Conservation (phyloP, 2,329 filamentous ascomycete species). For the Fusarium buxicola region DNA sequence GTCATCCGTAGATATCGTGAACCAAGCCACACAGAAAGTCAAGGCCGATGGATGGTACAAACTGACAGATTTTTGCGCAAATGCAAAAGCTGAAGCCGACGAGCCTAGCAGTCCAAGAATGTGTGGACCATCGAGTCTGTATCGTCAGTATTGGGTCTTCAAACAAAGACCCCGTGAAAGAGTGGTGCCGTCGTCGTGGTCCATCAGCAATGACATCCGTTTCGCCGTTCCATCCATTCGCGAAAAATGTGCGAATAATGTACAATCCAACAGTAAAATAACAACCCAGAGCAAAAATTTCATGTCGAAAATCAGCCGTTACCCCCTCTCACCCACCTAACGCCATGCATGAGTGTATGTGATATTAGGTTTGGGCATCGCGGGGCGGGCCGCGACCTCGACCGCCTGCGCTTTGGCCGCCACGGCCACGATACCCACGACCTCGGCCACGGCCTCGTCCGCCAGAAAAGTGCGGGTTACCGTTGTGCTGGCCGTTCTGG, state of each 20-base stretch:
- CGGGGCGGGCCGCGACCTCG: slow-evolving; percentile 53
- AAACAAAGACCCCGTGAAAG: slow-evolving; percentile 25
- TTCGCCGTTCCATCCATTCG: slow-evolving; percentile 54
- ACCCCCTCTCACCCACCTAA: slow-evolving; percentile 42
- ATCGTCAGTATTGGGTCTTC: slow-evolving; percentile 28
- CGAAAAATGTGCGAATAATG: slow-evolving; percentile 55
- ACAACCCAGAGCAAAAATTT: slow-evolving; percentile 47
- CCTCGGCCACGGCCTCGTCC: slow-evolving; percentile 55
- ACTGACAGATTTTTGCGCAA: slow-evolving; percentile 42
- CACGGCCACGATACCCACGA: slow-evolving; percentile 55
- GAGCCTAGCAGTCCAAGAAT: slow-evolving; percentile 30
- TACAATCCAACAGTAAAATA: slow-evolving; percentile 56
- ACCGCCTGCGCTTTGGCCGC: slow-evolving; percentile 50
- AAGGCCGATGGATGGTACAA: slow-evolving; percentile 49
- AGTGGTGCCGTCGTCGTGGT: slow-evolving; percentile 43
- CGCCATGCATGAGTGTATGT: slow-evolving; percentile 44
- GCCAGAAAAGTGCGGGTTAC: slow-evolving; percentile 48
- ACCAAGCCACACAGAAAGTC: slow-evolving; percentile 48
- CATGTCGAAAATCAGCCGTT: slow-evolving; percentile 46
- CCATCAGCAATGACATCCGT: slow-evolving; percentile 49
- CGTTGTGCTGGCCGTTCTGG: slow-evolving; percentile 53
- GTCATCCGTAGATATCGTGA: slow-evolving; percentile 47
- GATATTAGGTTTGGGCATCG: slow-evolving; percentile 51
- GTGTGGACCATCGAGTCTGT: slow-evolving; percentile 34
- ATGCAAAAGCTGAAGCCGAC: slow-evolving; percentile 41